Evolutionary conservation across 2,329 filamentous ascomycete genomes (phyloP).

Genomic region (Trichoderma polysporum): DNA sequence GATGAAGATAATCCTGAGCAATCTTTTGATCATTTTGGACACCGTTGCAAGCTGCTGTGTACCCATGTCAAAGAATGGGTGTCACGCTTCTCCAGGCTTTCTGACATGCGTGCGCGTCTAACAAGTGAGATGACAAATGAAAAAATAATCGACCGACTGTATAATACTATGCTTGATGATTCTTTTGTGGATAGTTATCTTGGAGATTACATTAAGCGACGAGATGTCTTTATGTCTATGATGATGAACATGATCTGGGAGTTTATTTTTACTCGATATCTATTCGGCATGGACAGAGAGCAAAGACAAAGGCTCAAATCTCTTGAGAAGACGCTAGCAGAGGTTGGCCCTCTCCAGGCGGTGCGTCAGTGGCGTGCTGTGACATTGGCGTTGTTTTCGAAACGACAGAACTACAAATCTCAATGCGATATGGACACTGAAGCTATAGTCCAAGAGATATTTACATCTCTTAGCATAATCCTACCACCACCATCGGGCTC

Average conservation of each 20-base stretch:
- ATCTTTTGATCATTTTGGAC: conserved; percentile 97
- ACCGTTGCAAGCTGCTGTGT: conserved; percentile 89
- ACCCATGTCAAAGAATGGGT: conserved; percentile 98
- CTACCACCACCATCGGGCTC: conserved; percentile 82
- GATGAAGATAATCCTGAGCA: too few relatives aligned
- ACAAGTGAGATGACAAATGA: conserved; percentile 86
- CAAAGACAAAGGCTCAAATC: conserved; percentile 97
- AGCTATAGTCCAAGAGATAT: conserved; percentile 85
- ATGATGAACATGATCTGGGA: conserved; percentile 99
- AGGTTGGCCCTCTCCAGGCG: conserved; percentile 83
- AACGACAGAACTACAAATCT: conserved; percentile 72
- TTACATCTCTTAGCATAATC: conserved; percentile 76
- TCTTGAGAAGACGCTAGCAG: conserved; percentile 84
- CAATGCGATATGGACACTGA: conserved; percentile 90
- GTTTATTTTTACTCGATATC: conserved; percentile 94
- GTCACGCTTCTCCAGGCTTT: conserved; percentile 95
- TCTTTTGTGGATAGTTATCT: conserved; percentile 89
- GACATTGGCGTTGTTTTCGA: conserved; percentile 84
- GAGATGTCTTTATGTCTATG: conserved; percentile 97
- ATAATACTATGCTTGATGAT: conserved; percentile 91
- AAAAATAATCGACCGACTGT: conserved; percentile 88
- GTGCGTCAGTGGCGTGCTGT: conserved; percentile 97
- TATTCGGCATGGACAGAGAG: conserved; percentile 98
- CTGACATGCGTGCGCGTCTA: conserved; percentile 79
- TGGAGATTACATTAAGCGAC: conserved; percentile 78